phyloP scores from a whole-genome alignment of 2,329 filamentous ascomycete genomes.

The Aphanocladium album region DNA sequence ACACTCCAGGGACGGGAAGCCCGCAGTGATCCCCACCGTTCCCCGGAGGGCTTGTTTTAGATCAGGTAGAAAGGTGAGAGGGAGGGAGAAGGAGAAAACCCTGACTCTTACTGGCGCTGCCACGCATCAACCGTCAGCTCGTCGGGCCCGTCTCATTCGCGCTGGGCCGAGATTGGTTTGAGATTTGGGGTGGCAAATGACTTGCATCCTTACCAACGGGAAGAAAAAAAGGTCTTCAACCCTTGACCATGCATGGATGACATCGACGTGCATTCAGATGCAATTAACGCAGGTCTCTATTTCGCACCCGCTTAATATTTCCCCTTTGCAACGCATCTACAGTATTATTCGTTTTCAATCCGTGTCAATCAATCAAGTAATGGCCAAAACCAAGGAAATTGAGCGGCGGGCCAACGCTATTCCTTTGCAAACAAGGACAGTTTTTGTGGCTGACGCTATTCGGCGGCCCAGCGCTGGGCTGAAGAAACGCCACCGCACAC shows the following conservation, averaged over 20 bases:
- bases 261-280: background rate
- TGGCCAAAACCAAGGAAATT: background rate
- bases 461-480: background rate
- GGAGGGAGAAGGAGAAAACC: background rate
- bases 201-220: background rate
- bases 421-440: background rate
- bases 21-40: background rate
- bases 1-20: background rate
- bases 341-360: background rate
- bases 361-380: background rate
- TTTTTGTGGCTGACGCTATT: background rate
- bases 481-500: background rate
- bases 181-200: background rate
- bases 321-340: background rate
- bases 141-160: background rate
- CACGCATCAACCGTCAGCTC: background rate
- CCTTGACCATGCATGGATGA: background rate
- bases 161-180: background rate
- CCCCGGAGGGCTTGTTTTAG: background rate
- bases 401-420: background rate
- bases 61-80: conserved; percentile 2
- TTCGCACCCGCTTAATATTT: background rate
- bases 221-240: background rate
- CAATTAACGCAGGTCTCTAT: no score
- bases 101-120: background rate